A percentile compares a stretch with the other conserved stretches of the same genome.
These are phyloP conservation scores for Aspergillus bertholletiae DNA, from an alignment of 495 filamentous ascomycete genomes.

Conservation along the genomic window DNA sequence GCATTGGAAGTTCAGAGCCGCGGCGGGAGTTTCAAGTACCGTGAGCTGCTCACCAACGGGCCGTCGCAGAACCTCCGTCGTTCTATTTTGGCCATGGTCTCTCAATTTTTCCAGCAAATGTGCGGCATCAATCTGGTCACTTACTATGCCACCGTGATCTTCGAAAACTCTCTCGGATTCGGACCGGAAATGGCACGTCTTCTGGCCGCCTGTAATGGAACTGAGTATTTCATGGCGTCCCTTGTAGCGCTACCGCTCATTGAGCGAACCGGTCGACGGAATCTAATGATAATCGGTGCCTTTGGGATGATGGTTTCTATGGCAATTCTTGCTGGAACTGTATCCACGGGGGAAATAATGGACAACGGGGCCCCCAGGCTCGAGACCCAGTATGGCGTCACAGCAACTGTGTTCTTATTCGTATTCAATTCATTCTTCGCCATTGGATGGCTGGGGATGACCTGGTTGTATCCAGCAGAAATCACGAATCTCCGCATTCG, in stretches of 20 bases:
- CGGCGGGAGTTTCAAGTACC: not conserved
- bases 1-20: not conserved
- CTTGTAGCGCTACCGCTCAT: conserved; percentile 26
- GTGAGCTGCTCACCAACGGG: conserved; percentile 3
- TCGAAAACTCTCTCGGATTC: conserved; percentile 19
- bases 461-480: conserved; percentile 26
- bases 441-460: conserved; percentile 23
- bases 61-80: conserved; percentile 3
- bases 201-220: conserved; percentile 25
- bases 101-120: conserved; percentile 35
- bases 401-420: conserved; percentile 21
- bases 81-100: conserved; percentile 20
- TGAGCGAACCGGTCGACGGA: too few relatives aligned
- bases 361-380: conserved; percentile 1
- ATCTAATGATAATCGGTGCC: too few relatives aligned
- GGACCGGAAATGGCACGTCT: conserved; percentile 14
- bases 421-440: conserved; percentile 25
- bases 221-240: conserved; percentile 25
- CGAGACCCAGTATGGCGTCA: conserved; percentile 8
- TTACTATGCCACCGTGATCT: conserved; percentile 22
- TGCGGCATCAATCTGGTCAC: conserved; percentile 29
- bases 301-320: too few relatives aligned
- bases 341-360: too few relatives aligned
- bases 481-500: conserved; percentile 23
- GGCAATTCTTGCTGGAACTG: too few relatives aligned